phyloP scores from a whole-genome alignment of 805 yeast genomes.

The Tetrapisispora iriomotensis region DNA sequence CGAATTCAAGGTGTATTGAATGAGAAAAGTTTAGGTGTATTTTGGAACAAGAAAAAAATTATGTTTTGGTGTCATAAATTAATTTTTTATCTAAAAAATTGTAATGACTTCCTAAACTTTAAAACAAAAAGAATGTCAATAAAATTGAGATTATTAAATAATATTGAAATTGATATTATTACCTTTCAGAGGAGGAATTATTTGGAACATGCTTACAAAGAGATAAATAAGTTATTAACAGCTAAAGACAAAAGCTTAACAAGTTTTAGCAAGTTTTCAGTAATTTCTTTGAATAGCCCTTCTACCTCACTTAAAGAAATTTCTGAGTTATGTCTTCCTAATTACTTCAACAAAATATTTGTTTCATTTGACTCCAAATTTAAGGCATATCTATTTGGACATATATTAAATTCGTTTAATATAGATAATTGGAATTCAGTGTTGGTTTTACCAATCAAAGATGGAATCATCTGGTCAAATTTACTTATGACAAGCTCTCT shows the following conservation, averaged over 20 bases:
- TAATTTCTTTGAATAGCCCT: not conserved
- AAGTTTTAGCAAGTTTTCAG: not conserved
- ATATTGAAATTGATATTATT: not conserved
- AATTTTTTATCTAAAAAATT: not conserved
- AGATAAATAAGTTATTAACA: not conserved
- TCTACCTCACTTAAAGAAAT: not conserved
- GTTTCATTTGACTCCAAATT: constrained; percentile 39
- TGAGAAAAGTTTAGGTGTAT: not conserved
- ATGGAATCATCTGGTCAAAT: constrained; percentile 67
- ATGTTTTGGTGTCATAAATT: not conserved
- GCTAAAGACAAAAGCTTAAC: not conserved
- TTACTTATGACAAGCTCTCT: constrained; percentile 33
- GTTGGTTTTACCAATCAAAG: constrained; percentile 47
- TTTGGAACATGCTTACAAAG: not conserved
- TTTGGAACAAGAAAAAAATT: not conserved
- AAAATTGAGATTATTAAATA: not conserved
- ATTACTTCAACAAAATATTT: constrained; percentile 38
- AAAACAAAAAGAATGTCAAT: not conserved
- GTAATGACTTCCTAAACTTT: not conserved
- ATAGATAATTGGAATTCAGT: constrained; percentile 37
- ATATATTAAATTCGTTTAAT: constrained; percentile 38
- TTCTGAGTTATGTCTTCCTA: too few relatives aligned
- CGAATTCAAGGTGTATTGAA: not conserved
- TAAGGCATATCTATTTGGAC: constrained; percentile 56
- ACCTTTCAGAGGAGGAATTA: not conserved